Evolutionary conservation across 2,329 filamentous ascomycete species (phyloP), one percentile per base, ranked within the genome.

Genomic region (Scytalidium lignicola): DNA sequence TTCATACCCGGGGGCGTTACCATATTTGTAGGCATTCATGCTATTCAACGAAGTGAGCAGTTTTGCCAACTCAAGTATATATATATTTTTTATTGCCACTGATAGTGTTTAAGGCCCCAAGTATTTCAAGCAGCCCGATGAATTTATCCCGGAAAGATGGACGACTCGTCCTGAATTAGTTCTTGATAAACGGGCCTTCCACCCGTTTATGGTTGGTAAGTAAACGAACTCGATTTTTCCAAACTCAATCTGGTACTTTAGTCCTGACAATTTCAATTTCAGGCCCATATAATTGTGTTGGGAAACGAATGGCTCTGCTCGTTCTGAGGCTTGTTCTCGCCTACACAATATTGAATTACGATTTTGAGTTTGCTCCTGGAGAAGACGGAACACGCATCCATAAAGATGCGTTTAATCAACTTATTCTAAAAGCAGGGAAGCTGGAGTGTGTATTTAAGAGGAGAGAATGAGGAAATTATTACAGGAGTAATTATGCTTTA

Each of bases 91-190:
- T n/a, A n/a, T n/a, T n/a, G n/a, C n/a, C n/a, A n/a, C n/a, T n/a
- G n/a, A n/a, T n/a, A n/a, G n/a, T 19, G 26, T 29, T 20, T 41
- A 17, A 49, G 53, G 55, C 19, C 21, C 37, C 6, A 42, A 53
- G 12, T 51, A 55, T 43, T 58, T 51, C 19, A 28, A 49, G 3
- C 22, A 48, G 1, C 53, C 61, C 0, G 45, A 53, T 18, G 44
- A 56, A 2, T 68, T 67, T 43, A 56, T 67, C 12, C 65, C 63
- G 10, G 63, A 66, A 46, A 55, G 65, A 28, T 68, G 48, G 39
- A 57, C 61, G 29, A 55, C 48, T 1, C 37, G 39, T 26, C 53
- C 54, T n/a, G 52, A 55, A 39, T 49, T 58, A 19, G 53, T 55
- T 6, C 42, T 51, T 3, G 51, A 62, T 22, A 61, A 59, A 19